Evolutionary conservation across 257 asterid species (phyloP), one percentile per base, ranked within the genome.

Genomic region (Jacaranda copaia): DNA sequence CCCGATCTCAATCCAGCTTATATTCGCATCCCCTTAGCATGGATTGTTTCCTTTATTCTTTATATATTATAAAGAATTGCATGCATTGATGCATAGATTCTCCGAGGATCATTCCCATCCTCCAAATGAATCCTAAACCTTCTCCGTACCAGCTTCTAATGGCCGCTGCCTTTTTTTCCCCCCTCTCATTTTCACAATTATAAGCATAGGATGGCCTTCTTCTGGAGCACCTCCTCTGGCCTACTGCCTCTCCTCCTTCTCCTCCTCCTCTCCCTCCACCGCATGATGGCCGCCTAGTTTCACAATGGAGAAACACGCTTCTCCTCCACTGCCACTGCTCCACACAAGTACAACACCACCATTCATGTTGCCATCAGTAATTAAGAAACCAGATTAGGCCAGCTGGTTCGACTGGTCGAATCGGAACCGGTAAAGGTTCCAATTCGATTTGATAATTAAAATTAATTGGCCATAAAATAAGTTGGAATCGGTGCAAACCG

Each of bases 301-400:
- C 88, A 84, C 20, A 91, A 91, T 49, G 92, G 91, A 3, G 87
- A 72, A 4, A 57, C 85, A 0, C 89, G 92, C 71, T 20, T 45
- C 36, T 36, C 72, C 56, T 1, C 48, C 32, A 40, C 1, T 25
- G 32, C 32, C 32, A 25, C 32, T 25, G 32, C 32, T 25, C 1
- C 32, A 25, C 32, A 25, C 32, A 25, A 25, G 32, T 25, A 25
- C 43, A 43, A 72, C 62, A 18, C 79, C 77, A 8, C 77, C 75
- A 84, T 89, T n/a, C 91, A 92, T 69, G 82, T 88, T 13, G 92
- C 93, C 20, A 91, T 89, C 96, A 91, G n/a, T n/a, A n/a, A n/a
- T n/a, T n/a, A n/a, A n/a, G n/a, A n/a, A n/a, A n/a, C n/a, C n/a
- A n/a, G n/a, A n/a, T n/a, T n/a, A n/a, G n/a, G n/a, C n/a, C n/a